phyloP scores from a whole-genome alignment of 2,329 filamentous ascomycete genomes.

The Biscogniauxia mediterranea region DNA sequence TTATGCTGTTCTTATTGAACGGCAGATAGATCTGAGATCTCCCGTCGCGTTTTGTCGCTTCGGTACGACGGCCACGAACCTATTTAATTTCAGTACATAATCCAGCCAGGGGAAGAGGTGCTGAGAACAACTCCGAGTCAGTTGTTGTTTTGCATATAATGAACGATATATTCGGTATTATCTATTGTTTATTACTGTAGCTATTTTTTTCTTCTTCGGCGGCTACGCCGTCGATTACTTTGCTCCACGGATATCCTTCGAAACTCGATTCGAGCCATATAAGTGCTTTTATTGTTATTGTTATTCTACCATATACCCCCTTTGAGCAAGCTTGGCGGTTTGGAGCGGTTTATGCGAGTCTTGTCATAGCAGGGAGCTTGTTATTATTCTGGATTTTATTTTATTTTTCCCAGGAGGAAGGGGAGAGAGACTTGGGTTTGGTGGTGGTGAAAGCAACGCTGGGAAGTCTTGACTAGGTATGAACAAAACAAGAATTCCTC shows the following conservation, averaged over 20 bases:
- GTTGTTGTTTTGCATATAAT: slow-evolving; percentile 20
- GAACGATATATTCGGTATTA: slow-evolving; percentile 26
- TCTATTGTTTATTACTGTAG: slow-evolving; percentile 29
- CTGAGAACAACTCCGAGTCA: slow-evolving; percentile 3
- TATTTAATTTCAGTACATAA: slow-evolving; percentile 19
- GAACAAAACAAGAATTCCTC: no score
- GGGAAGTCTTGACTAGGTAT: no score
- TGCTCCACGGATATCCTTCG: not conserved
- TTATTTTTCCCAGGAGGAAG: not conserved
- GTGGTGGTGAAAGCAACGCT: no score
- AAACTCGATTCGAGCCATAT: not conserved
- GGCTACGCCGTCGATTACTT: not conserved
- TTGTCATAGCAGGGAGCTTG: not conserved
- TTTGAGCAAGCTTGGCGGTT: not conserved
- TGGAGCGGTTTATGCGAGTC: not conserved
- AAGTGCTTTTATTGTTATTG: not conserved
- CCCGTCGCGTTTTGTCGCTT: slow-evolving; percentile 8
- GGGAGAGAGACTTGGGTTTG: no score
- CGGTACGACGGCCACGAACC: slow-evolving; percentile 6
- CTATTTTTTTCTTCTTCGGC: not conserved
- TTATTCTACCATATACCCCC: not conserved
- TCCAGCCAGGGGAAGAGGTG: slow-evolving; percentile 11
- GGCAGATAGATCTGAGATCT: slow-evolving; percentile 8
- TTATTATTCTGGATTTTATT: not conserved
- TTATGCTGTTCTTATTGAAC: not conserved